Evolutionary conservation across 345 rosid genomes (phyloP).

Genomic region (Populus tremula): DNA sequence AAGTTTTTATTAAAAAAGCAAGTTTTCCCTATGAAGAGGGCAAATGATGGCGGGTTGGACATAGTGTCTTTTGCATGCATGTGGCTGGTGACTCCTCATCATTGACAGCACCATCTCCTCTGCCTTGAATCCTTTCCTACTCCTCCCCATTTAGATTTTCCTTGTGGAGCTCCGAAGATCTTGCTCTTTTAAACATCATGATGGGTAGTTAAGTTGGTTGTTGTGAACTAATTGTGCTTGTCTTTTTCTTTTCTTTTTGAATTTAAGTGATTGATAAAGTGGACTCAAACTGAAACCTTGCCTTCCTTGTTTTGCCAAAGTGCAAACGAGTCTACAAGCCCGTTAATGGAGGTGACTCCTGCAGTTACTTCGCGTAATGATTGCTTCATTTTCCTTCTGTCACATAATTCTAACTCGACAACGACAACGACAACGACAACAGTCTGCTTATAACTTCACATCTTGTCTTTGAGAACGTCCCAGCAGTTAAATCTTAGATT

Average conservation of each 20-base stretch:
- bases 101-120: neutral
- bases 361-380: too few relatives aligned
- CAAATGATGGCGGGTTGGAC: constrained; percentile 9
- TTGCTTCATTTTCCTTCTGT: too few relatives aligned
- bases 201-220: constrained; percentile 33
- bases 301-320: neutral
- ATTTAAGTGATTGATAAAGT: neutral
- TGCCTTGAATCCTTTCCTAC: neutral
- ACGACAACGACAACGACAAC: too few relatives aligned
- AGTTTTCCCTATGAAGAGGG: constrained; percentile 2
- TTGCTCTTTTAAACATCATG: constrained; percentile 8
- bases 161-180: neutral
- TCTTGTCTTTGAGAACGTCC: too few relatives aligned
- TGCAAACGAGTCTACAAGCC: neutral
- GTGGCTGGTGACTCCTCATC: neutral
- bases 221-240: constrained; percentile 24
- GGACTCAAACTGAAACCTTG: neutral
- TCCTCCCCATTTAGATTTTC: neutral
- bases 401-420: too few relatives aligned
- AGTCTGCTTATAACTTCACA: too few relatives aligned
- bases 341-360: neutral
- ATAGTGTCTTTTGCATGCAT: constrained; percentile 20
- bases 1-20: neutral
- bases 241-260: neutral
- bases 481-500: too few relatives aligned